phyloP scores from a whole-genome alignment of 768 basidiomycete genomes.

The Hydnum rufescens region DNA sequence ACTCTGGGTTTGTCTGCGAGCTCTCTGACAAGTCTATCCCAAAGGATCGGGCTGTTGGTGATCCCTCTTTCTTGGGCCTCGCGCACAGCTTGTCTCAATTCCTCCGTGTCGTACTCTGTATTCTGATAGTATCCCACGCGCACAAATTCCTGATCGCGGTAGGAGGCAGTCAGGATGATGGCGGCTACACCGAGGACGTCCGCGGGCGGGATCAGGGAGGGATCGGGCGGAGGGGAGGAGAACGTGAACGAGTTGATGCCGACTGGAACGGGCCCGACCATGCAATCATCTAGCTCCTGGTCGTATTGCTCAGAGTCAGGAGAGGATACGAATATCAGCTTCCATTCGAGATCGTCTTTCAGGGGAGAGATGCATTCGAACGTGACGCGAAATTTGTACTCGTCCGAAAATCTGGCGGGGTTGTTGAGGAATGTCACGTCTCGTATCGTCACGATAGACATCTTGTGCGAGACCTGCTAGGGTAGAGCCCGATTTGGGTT shows the following conservation, averaged over 20 bases:
- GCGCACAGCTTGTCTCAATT: conserved; percentile 62
- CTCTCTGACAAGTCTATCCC: conserved; percentile 67
- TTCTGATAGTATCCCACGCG: conserved; percentile 98
- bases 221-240: conserved; percentile 67
- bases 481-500: too few relatives aligned
- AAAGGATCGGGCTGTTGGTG: too few relatives aligned
- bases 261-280: conserved; percentile 92
- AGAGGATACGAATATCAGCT: conserved; percentile 88
- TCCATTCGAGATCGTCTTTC: conserved; percentile 95
- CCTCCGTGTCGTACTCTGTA: conserved; percentile 92
- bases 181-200: conserved; percentile 95
- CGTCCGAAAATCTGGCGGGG: conserved; percentile 77
- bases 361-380: conserved; percentile 91
- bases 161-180: conserved; percentile 89
- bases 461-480: too few relatives aligned
- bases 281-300: conserved; percentile 93
- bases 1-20: conserved; percentile 85
- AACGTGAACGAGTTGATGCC: conserved; percentile 97
- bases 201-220: conserved; percentile 63
- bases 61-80: conserved; percentile 11
- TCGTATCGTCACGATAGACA: conserved; percentile 21
- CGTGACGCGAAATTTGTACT: conserved; percentile 84
- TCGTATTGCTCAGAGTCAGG: conserved; percentile 82
- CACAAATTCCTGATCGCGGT: conserved; percentile 97
- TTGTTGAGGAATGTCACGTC: conserved; percentile 60